A percentile compares a stretch with the other conserved stretches of the same genome.
Conservation (phyloP, 805 yeast species). For the Hemisphaericaspora nanyangensis region DNA sequence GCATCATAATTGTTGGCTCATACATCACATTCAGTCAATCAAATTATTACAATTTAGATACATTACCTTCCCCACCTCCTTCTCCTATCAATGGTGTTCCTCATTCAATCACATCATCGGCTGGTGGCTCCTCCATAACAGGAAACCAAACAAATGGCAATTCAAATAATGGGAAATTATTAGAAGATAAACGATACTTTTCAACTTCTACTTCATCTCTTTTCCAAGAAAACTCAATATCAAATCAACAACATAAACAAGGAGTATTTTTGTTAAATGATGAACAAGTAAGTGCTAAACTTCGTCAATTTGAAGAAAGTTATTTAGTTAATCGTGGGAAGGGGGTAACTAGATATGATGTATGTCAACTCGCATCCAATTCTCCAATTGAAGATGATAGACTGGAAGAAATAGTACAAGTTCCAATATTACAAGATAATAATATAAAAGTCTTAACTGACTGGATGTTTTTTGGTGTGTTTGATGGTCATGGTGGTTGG, state of each 20-base stretch:
- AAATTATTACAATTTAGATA: slow-evolving; percentile 40
- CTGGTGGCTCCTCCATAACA: background rate
- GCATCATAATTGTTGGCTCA: slow-evolving; percentile 41
- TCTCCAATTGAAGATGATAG: slow-evolving; percentile 94
- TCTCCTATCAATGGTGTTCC: slow-evolving; percentile 3
- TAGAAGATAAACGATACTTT: slow-evolving; percentile 21
- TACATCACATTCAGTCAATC: slow-evolving; percentile 37
- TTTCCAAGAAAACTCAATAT: slow-evolving; percentile 36
- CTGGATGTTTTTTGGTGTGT: slow-evolving; percentile 93
- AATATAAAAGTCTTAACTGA: slow-evolving; percentile 53
- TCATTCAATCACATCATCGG: slow-evolving; percentile 3
- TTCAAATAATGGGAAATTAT: background rate
- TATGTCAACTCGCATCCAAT: slow-evolving; percentile 85
- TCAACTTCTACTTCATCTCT: slow-evolving; percentile 45
- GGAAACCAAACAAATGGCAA: background rate
- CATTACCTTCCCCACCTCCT: slow-evolving; percentile 19
- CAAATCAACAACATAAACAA: slow-evolving; percentile 47
- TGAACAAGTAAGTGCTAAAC: slow-evolving; percentile 63
- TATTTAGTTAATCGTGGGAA: slow-evolving; percentile 76
- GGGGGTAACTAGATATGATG: slow-evolving; percentile 85
- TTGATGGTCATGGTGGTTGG: slow-evolving; percentile 98
- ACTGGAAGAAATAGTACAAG: slow-evolving; percentile 74
- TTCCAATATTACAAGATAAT: slow-evolving; percentile 63
- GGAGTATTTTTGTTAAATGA: slow-evolving; percentile 58
- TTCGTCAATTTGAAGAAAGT: slow-evolving; percentile 76